Evolutionary conservation across 1,284 basidiomycete genomes (phyloP).

Genomic region (Cutaneotrichosporon spelunceum): DNA sequence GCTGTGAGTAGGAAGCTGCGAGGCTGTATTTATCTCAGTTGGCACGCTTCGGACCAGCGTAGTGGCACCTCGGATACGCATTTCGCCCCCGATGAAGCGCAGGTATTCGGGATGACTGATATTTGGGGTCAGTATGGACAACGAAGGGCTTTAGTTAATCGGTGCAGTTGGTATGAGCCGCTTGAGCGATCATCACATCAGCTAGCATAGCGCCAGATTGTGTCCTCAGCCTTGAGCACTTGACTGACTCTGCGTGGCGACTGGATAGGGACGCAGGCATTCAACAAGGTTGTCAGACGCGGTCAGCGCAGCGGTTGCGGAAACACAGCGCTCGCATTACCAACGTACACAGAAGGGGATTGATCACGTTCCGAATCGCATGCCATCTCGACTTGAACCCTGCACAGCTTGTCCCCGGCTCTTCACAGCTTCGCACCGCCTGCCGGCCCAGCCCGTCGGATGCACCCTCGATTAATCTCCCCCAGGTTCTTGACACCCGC

Average conservation of each 20-base stretch:
- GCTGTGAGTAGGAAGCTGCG: too few species aligned
- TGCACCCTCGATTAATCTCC: conserved; percentile 20
- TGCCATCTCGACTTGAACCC: not conserved
- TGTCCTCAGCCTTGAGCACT: not conserved
- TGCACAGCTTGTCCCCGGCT: not conserved
- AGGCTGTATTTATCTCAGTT: too few species aligned
- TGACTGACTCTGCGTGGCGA: too few species aligned
- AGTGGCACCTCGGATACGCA: not conserved
- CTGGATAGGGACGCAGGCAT: too few species aligned
- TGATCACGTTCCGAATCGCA: not conserved
- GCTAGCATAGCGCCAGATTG: not conserved
- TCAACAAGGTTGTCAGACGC: too few species aligned
- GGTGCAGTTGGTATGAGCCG: too few species aligned
- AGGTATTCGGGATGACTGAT: not conserved
- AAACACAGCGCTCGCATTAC: not conserved
- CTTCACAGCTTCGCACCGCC: not conserved
- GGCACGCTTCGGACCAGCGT: not conserved
- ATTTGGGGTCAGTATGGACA: too few species aligned
- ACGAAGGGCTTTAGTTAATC: too few species aligned
- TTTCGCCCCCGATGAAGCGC: not conserved
- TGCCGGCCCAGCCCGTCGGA: not conserved
- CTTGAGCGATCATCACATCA: not conserved
- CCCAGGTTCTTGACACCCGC: conserved; percentile 23
- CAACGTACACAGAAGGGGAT: not conserved
- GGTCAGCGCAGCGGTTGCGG: too few species aligned